Evolutionary conservation across 176 grass and related monocot species (phyloP).

Genomic region (Oryza glaberrima): DNA sequence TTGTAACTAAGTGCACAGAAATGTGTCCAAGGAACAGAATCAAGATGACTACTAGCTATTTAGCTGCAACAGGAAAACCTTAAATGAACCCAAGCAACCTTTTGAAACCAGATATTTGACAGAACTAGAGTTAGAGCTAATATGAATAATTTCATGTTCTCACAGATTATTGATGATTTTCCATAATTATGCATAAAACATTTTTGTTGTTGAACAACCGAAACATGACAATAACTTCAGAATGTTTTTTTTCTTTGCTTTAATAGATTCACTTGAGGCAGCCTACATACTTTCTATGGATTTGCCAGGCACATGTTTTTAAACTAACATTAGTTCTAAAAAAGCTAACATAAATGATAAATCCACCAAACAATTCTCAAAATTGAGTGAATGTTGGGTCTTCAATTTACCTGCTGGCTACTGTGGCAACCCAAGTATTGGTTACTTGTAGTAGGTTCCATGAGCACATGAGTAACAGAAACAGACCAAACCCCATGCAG

Average conservation of each 20-base stretch:
- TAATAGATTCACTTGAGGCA: background rate
- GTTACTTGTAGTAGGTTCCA: background rate
- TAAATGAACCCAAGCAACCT: background rate
- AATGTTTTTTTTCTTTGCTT: background rate
- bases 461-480: background rate
- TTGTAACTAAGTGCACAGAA: background rate
- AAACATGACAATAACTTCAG: background rate
- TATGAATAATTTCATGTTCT: background rate
- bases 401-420: too few species aligned
- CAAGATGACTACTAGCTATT: background rate
- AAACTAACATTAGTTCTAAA: background rate
- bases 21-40: background rate
- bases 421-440: too few species aligned
- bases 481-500: background rate
- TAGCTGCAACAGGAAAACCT: constrained; percentile 1
- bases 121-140: background rate
- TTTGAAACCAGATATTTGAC: constrained; percentile 19
- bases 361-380: background rate
- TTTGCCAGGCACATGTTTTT: background rate
- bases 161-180: background rate
- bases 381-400: background rate
- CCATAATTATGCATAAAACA: background rate
- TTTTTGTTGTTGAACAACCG: background rate
- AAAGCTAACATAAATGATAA: background rate
- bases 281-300: background rate